Conservation (phyloP, 257 asterid species). For the Salvia rosmarinus region DNA sequence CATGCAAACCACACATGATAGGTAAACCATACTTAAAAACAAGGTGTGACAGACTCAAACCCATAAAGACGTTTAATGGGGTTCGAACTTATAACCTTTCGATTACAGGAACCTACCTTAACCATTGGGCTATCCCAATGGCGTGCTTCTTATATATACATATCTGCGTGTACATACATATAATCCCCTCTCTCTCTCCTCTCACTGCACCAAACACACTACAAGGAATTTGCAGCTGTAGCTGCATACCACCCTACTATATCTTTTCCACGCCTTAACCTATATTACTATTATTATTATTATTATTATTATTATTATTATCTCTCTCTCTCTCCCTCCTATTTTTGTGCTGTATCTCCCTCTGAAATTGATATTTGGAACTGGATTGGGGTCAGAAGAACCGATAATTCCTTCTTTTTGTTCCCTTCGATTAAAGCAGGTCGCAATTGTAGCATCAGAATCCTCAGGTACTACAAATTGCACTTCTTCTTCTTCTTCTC, state of each 20-base stretch:
- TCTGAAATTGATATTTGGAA: not conserved
- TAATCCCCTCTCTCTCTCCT: not conserved
- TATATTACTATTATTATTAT: not conserved
- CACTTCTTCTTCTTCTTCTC: not conserved
- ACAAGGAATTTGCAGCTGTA: constrained; percentile 26
- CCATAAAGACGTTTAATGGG: no score
- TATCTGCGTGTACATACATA: no score
- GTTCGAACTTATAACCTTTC: no score
- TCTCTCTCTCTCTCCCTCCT: constrained; percentile 27
- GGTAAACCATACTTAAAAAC: no score
- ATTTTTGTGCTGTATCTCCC: no score
- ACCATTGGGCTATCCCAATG: no score
- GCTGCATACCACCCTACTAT: constrained; percentile 20
- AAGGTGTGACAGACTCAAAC: no score
- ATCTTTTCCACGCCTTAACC: not conserved
- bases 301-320: no score
- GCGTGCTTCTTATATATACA: no score
- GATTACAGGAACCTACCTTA: no score
- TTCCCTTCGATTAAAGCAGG: constrained; percentile 28
- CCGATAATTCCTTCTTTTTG: constrained; percentile 22
- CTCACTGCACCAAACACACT: not conserved
- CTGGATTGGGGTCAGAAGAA: constrained; percentile 19
- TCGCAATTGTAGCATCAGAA: not conserved
- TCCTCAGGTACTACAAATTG: constrained; percentile 18
- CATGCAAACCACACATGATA: no score